Percentiles rank a stretch among this genome's conserved stretches.
Conservation (phyloP, 306 rosid species). For the Rosa chinensis region DNA sequence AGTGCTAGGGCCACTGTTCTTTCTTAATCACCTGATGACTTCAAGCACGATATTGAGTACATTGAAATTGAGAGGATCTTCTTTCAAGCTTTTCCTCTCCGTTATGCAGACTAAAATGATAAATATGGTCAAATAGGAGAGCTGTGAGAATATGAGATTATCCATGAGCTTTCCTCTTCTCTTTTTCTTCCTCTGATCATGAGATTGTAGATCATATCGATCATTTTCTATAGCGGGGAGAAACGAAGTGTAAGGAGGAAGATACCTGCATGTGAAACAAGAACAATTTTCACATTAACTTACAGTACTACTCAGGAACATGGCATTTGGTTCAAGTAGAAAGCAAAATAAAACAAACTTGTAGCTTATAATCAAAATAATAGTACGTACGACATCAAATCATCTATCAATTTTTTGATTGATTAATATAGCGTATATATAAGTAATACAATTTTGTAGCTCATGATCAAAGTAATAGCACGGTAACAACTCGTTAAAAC, state of each 20-base stretch:
- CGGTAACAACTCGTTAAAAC: no score
- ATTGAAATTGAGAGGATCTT: constrained; percentile 69
- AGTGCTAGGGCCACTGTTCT: neutral
- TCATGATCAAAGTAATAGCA: no score
- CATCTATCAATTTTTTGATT: no score
- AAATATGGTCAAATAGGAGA: constrained; percentile 56
- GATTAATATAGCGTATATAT: no score
- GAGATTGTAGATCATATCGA: neutral
- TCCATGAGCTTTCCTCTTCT: constrained; percentile 26
- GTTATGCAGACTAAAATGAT: constrained; percentile 59
- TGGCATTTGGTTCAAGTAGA: neutral
- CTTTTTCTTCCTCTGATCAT: neutral
- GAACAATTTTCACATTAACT: neutral
- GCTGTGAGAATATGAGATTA: constrained; percentile 45
- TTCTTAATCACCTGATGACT: constrained; percentile 41
- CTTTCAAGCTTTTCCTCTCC: constrained; percentile 47
- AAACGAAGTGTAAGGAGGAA: constrained; percentile 57
- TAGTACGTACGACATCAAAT: no score
- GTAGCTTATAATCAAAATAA: no score
- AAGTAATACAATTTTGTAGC: no score
- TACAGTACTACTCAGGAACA: neutral
- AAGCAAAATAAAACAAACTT: no score
- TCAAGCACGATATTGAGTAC: constrained; percentile 53
- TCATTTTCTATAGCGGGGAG: constrained; percentile 27
- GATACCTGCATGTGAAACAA: constrained; percentile 42